Evolutionary conservation across 2,329 filamentous ascomycete genomes (phyloP).

Genomic region (Myriosclerotinia duriaeana): DNA sequence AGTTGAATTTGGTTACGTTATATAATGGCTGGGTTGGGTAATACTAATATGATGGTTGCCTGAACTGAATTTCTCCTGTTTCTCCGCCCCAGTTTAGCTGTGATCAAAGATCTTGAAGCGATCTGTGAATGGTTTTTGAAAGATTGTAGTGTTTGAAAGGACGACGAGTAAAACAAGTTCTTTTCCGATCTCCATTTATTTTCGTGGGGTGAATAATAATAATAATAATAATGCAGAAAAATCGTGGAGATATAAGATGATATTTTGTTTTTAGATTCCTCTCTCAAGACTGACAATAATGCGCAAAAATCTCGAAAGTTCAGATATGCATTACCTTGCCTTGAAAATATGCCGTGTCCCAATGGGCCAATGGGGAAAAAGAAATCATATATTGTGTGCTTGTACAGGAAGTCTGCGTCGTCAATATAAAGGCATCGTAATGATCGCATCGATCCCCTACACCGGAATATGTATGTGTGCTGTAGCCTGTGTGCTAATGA

Average conservation of each 20-base stretch:
- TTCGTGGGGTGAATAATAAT: background rate
- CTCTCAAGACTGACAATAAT: background rate
- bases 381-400: constrained; percentile 17
- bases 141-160: background rate
- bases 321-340: constrained; percentile 11
- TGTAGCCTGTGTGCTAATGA: background rate
- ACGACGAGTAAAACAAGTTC: background rate
- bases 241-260: background rate
- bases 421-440: constrained; percentile 24
- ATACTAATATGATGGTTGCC: background rate
- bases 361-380: background rate
- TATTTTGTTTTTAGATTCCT: background rate
- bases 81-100: background rate
- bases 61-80: background rate
- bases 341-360: constrained; percentile 3
- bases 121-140: background rate
- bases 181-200: constrained; percentile 16
- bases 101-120: background rate
- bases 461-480: constrained; percentile 16
- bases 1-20: background rate
- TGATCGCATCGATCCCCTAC: constrained; percentile 17
- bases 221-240: background rate
- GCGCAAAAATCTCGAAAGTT: background rate
- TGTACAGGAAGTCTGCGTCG: constrained; percentile 24
- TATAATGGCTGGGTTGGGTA: background rate